Conservation (phyloP, 2,329 filamentous ascomycete species). For the Cytospora paraplurivora region DNA sequence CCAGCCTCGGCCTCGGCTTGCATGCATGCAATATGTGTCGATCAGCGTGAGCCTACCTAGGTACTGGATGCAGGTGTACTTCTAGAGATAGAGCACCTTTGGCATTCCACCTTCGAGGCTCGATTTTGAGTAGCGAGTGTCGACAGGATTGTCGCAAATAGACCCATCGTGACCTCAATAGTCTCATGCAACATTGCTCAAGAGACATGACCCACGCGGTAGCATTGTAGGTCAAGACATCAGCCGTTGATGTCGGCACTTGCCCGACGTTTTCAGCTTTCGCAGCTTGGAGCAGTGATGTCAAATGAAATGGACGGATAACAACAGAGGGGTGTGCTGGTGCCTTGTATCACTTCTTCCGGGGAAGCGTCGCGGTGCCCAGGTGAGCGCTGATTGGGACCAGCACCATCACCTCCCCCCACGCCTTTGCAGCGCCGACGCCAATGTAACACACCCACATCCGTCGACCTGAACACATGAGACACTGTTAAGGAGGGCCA, state of each 20-base stretch:
- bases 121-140: no score
- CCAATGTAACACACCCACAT: constrained; percentile 13
- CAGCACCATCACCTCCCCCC: constrained; percentile 14
- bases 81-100: no score
- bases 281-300: neutral
- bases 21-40: no score
- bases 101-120: no score
- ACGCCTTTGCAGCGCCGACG: constrained; percentile 2
- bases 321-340: neutral
- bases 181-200: constrained; percentile 14
- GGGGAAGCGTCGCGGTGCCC: no score
- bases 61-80: no score
- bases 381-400: constrained; percentile 12
- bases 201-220: constrained; percentile 2
- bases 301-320: neutral
- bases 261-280: neutral
- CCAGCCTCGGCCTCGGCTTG: no score
- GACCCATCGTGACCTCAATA: constrained; percentile 15
- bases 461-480: constrained; percentile 6
- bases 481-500: neutral
- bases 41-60: no score
- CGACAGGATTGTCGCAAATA: neutral
- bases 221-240: neutral
- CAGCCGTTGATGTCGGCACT: constrained; percentile 4
- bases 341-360: neutral